Evolutionary conservation across 2,329 filamentous ascomycete species (phyloP), one percentile per base, ranked within the genome.

Genomic region (Coleophoma crateriformis): DNA sequence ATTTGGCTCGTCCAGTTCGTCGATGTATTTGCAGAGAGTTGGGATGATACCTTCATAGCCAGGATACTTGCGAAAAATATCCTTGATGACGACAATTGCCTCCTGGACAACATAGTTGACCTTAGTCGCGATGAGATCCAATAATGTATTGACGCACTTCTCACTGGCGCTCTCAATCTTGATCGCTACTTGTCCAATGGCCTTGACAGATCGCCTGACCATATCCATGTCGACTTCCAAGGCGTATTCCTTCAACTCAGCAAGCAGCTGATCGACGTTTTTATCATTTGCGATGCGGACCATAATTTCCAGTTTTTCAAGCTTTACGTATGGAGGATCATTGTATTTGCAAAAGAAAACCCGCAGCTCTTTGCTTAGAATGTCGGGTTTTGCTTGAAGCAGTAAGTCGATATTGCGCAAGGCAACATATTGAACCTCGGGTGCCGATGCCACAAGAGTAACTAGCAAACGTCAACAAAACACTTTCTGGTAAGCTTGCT

Each of bases 301-400:
- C 94, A 99, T 97, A 55, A 97, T 97, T 67, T 99, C 94, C 45
- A 99, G 81, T 67, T 99, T 99, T 66, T 96, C 88, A 52, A 99
- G 83, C 70, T 99, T 99, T 62, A 99, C 85, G 67, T 99, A 99
- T 19, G 90, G 90, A 2, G 94, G 92, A 61, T 99, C 94, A 66
- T 97, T 97, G 74, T 99, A 99, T 72, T 99, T 99, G 85, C 94
- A 99, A 74, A 99, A 99, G 74, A 99, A 99, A 8, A 99, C 94
- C 41, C 94, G 84, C 63, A 99, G 83, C 69, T 99, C 94, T 69
- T 97, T 97, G 76, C 89, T 95, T 10, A 99, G 78, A 49, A 99
- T 96, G 59, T 96, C 91, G 11, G 94, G 90, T 68, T 96, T 92
- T 60, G 95, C 94, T 68, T 99, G 94, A 22, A 99, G 78, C 6